Evolutionary conservation across 2,329 filamentous ascomycete species (phyloP).

Genomic region (Stachybotrys elegans): DNA sequence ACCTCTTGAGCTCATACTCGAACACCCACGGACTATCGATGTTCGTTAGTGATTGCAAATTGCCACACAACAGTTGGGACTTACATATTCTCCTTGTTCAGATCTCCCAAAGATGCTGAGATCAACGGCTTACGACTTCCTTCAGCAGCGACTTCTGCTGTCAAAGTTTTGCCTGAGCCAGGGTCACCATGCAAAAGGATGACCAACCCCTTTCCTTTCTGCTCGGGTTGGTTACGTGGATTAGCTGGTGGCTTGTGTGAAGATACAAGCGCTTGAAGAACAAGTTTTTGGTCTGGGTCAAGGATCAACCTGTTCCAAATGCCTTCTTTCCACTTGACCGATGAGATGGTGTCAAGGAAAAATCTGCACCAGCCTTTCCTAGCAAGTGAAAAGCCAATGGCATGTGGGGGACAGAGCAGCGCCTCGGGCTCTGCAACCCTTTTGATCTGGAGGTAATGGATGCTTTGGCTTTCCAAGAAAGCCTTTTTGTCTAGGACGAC

Average conservation of each 20-base stretch:
- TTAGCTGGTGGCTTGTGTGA: not conserved
- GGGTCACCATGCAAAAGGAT: not conserved
- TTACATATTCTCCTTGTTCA: slow-evolving; percentile 2
- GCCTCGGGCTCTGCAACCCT: not conserved
- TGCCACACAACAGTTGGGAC: not conserved
- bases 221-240: not conserved
- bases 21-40: not conserved
- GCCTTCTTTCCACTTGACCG: not conserved
- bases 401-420: not conserved
- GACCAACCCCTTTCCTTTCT: not conserved
- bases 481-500: not conserved
- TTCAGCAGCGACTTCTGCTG: not conserved
- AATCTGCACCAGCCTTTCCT: not conserved
- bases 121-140: not conserved
- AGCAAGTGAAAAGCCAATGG: not conserved
- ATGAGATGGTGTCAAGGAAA: not conserved
- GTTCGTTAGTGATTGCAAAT: not conserved
- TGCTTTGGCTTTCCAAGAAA: not conserved
- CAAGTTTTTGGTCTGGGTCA: not conserved
- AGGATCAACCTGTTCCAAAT: not conserved
- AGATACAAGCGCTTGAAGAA: not conserved
- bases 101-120: not conserved
- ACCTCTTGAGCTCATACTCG: not conserved
- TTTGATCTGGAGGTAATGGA: not conserved
- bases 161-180: slow-evolving; percentile 1